Base-by-base conservation (phyloP, 148 eudicot genomes). In the Persicaria tinctoria region DNA sequence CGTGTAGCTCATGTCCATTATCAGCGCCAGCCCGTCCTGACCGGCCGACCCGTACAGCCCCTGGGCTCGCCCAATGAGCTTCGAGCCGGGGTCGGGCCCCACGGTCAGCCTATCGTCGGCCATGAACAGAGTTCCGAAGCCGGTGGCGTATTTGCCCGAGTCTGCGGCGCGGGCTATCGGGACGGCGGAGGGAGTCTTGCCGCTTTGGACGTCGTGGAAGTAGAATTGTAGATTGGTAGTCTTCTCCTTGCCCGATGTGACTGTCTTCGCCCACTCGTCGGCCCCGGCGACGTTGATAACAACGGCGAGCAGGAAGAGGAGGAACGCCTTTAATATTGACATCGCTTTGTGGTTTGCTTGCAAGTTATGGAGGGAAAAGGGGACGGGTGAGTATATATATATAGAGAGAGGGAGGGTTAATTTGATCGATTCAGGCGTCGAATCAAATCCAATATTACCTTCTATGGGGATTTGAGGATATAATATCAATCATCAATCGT, bases 21-120 rank as follows among this genome's bases (percentile, higher is more conserved):
- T 74, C 49, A 84, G 20, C 3, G 76, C 74, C 51, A 76, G 11
- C 16, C 71, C 60, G 8, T 46, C 64, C 59, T 68, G 73, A 6
- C 74, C 78, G 0, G 79, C 79, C 6, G 79, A 80, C 27, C 81
- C 79, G 38, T 78, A 76, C 8, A 84, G 17, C 6, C 87, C 87
- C 4, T 72, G 87, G 38, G 72, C 80, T 9, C 78, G 72, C 4
- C 87, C 87, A 10, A 84, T 60, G 5, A 75, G 73, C 46, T 82
- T 75, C 3, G 87, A 84, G 32, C 78, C 66, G 0, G 73, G 54
- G 53, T 84, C 84, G 8, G 87, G 84, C 27, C 83, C 84, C 4
- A 51, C 83, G 3, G 87, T 84, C 17, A 84, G 48, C 5, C 76
- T 81, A 51, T 80, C 86, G 5, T 83, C 86, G 8, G 82, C 70